Base-by-base conservation (phyloP, 495 filamentous ascomycete species). In the Penicillium cinerascens region DNA sequence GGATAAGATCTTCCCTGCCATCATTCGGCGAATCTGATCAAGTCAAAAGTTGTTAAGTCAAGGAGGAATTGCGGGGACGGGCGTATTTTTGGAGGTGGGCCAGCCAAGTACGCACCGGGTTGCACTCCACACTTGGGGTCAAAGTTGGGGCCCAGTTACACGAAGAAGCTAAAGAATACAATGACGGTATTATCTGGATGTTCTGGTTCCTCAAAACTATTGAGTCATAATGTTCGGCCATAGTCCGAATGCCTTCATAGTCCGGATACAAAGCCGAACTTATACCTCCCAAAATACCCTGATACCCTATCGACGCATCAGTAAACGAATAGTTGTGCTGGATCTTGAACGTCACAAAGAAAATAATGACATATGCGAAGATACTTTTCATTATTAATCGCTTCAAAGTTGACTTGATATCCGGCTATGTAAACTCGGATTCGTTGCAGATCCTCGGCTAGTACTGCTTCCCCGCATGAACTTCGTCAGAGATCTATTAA, bases 381-480 rank as follows among this genome's bases (percentile, higher is more conserved):
- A 13, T 33, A 33, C 29, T 3, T 13, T 23, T 6, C 22, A 23
- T 3, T 6, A 23, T 23, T 23, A n/a, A 23, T 23, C 6, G 22
- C 9, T 33, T 33, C 29, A 33, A 13, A 7, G n/a, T 39, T 18
- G 37, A 39, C 16, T 38, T 37, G 36, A 6, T 16, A 23, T 46
- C 50, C 49, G 49, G 46, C 23, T 23, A 41, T 20, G 6, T 27
- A 18, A 21, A 25, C 29, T 44, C 29, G 4, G 29, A 33, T 33
- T 13, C 29, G 18, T 13, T 29, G 11, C n/a, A 15, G 11, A 55
- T 35, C 56, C 56, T 59, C 56, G 56, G 56, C 44, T 42, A 29
- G 27, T 47, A 23, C 16, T 49, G 18, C 25, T 59, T 59, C 56
- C 56, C 56, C 56, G 56, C 56, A 59, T 59, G 47, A 20, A 4